A percentile compares a stretch with the other conserved stretches of the same genome.
Evolutionary conservation across 805 yeast genomes (phyloP).

Genomic region (Candida qinlingensis): DNA sequence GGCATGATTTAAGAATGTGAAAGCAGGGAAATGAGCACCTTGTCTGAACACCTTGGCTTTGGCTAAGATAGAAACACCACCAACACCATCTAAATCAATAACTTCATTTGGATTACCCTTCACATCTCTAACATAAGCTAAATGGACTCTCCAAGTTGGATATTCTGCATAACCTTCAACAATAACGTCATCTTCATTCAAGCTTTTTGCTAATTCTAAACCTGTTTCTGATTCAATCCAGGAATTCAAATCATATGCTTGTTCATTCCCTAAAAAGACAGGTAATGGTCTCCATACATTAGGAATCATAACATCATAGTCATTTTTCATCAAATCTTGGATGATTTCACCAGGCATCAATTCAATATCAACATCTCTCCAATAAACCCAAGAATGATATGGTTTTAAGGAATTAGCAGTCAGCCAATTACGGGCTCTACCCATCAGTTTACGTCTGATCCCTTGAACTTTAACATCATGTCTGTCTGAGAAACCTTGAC

Average conservation of each 20-base stretch:
- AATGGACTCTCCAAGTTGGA: conserved; percentile 80
- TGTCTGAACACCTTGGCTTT: conserved; percentile 69
- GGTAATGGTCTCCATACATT: conserved; percentile 98
- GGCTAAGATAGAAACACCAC: conserved; percentile 79
- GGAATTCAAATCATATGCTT: conserved; percentile 92
- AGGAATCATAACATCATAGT: conserved; percentile 70
- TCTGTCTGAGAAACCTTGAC: conserved; percentile 79
- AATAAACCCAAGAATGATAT: conserved; percentile 85
- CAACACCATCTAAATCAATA: conserved; percentile 78
- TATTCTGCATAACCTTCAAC: conserved; percentile 87
- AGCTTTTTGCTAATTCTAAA: conserved; percentile 52
- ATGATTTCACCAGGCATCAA: conserved; percentile 74
- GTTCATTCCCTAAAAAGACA: conserved; percentile 81
- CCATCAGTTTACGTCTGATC: conserved; percentile 78
- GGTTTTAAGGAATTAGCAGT: conserved; percentile 70
- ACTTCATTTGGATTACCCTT: conserved; percentile 58
- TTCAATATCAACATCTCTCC: conserved; percentile 87
- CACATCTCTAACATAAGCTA: conserved; percentile 63
- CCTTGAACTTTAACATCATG: conserved; percentile 87
- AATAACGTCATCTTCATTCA: conserved; percentile 78
- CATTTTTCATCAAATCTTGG: conserved; percentile 64
- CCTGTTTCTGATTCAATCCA: conserved; percentile 91
- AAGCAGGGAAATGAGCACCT: conserved; percentile 83
- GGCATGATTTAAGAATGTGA: conserved; percentile 78
- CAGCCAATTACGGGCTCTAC: conserved; percentile 82